Conservation (phyloP, 768 basidiomycete genomes). For the Tephrocybe sp. region DNA sequence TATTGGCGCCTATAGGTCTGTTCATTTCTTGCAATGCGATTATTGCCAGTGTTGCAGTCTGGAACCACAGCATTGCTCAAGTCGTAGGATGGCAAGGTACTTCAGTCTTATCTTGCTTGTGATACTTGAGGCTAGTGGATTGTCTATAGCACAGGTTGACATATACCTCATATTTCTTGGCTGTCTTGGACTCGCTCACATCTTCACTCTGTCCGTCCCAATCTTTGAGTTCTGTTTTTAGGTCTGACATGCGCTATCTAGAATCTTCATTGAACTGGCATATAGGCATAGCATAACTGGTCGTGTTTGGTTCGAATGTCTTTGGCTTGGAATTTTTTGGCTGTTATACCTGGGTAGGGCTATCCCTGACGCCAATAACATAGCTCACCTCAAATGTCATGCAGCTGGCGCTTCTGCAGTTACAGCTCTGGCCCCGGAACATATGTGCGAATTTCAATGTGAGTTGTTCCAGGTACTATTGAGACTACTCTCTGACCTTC, state of each 20-base stretch:
- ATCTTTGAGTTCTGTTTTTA: background rate
- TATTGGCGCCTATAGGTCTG: slow-evolving; percentile 36
- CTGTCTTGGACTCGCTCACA: slow-evolving; percentile 51
- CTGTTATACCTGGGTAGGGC: slow-evolving; percentile 54
- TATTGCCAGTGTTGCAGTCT: slow-evolving; percentile 61
- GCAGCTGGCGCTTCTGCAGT: slow-evolving; percentile 53
- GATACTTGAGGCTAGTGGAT: no score
- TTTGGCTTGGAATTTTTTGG: slow-evolving; percentile 59
- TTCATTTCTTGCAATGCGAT: slow-evolving; percentile 67
- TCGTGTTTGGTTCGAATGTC: slow-evolving; percentile 70
- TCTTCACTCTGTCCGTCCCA: slow-evolving; percentile 55
- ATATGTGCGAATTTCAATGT: slow-evolving; percentile 33
- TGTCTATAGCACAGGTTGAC: slow-evolving; percentile 44
- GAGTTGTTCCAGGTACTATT: slow-evolving; percentile 4
- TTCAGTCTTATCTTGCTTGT: slow-evolving; percentile 18
- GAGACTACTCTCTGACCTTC: background rate
- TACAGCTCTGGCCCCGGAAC: slow-evolving; percentile 33
- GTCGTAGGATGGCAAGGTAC: slow-evolving; percentile 34
- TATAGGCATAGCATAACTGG: slow-evolving; percentile 48
- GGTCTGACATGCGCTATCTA: slow-evolving; percentile 18
- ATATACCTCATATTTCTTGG: slow-evolving; percentile 60
- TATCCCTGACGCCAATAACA: slow-evolving; percentile 15
- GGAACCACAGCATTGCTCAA: slow-evolving; percentile 58
- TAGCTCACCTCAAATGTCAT: slow-evolving; percentile 1
- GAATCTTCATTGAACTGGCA: slow-evolving; percentile 58